phyloP scores from a whole-genome alignment of 1,139 yeast genomes.

The Yamadazyma trypodendri region DNA sequence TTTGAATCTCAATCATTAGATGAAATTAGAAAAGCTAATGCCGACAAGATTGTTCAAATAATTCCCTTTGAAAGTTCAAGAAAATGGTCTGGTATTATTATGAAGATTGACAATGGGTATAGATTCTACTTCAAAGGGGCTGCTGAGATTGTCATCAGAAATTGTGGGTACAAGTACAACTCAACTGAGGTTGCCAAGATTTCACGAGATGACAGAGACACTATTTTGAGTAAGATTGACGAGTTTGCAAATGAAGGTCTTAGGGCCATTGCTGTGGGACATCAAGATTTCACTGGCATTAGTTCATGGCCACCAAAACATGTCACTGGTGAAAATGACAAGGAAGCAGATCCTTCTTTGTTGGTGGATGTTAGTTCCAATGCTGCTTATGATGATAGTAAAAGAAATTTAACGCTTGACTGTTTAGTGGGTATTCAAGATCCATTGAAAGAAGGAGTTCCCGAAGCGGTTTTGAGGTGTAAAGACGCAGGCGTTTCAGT shows the following conservation, averaged over 20 bases:
- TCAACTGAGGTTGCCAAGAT: constrained; percentile 19
- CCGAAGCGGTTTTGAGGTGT: constrained; percentile 82
- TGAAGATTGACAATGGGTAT: constrained; percentile 48
- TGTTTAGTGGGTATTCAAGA: constrained; percentile 90
- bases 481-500: constrained; percentile 90
- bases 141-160: constrained; percentile 75
- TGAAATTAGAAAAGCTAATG: constrained; percentile 35
- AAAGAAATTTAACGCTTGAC: constrained; percentile 49
- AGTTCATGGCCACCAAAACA: constrained; percentile 67
- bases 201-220: constrained; percentile 33
- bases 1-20: constrained; percentile 40
- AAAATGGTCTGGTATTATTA: constrained; percentile 88
- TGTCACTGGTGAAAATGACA: constrained; percentile 25
- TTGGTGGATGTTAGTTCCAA: constrained; percentile 31
- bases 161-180: constrained; percentile 46
- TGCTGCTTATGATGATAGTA: constrained; percentile 26
- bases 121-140: constrained; percentile 88
- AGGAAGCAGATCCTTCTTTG: constrained; percentile 48
- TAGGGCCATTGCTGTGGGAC: constrained; percentile 83
- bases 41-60: constrained; percentile 54
- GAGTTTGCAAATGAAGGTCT: constrained; percentile 73
- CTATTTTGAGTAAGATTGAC: constrained; percentile 48
- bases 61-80: constrained; percentile 92
- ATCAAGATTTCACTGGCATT: constrained; percentile 57
- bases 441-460: constrained; percentile 90